Percentiles rank a stretch among this genome's conserved stretches.
These are phyloP conservation scores for Chimonanthus praecox DNA, from an alignment of 164 flowering plant genomes.

Conservation along the genomic window DNA sequence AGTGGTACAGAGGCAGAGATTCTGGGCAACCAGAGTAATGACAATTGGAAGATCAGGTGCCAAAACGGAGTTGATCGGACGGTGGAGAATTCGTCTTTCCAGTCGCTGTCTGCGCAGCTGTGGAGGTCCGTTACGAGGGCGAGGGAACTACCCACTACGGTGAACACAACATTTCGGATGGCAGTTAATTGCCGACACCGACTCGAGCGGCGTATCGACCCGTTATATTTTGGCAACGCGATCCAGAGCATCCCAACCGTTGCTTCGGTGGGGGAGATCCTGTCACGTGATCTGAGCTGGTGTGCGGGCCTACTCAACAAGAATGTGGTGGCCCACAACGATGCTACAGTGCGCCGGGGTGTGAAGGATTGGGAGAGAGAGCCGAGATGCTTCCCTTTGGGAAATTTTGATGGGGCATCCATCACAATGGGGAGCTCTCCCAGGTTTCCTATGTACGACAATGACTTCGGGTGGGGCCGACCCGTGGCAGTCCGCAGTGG, in stretches of 20 bases:
- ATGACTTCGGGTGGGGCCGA: conserved; percentile 90
- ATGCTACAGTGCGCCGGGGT: conserved; percentile 34
- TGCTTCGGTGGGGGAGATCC: conserved; percentile 51
- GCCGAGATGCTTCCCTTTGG: conserved; percentile 68
- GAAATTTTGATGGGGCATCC: conserved; percentile 65
- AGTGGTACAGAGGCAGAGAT: conserved; percentile 22
- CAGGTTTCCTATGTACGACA: conserved; percentile 86
- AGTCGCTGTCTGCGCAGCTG: conserved; percentile 68
- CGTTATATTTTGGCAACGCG: conserved; percentile 82
- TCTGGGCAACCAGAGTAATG: conserved; percentile 41
- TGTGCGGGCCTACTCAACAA: conserved; percentile 51
- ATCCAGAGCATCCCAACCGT: conserved; percentile 70
- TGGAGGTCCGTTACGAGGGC: conserved; percentile 86
- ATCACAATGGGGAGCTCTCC: conserved; percentile 87
- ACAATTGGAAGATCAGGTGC: conserved; percentile 21
- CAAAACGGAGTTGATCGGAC: conserved; percentile 16
- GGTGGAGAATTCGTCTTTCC: conserved; percentile 78
- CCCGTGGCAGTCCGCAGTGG: conserved; percentile 84
- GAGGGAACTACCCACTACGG: conserved; percentile 30
- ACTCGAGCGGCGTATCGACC: conserved; percentile 49
- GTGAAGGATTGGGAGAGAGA: conserved; percentile 61
- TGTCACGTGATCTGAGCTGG: conserved; percentile 49
- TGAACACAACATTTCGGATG: conserved; percentile 74
- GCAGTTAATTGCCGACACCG: conserved; percentile 90
- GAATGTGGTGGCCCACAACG: conserved; percentile 48